Base-by-base conservation (phyloP, 1,139 yeast genomes). In the Yamadazyma songkhlaensis region DNA sequence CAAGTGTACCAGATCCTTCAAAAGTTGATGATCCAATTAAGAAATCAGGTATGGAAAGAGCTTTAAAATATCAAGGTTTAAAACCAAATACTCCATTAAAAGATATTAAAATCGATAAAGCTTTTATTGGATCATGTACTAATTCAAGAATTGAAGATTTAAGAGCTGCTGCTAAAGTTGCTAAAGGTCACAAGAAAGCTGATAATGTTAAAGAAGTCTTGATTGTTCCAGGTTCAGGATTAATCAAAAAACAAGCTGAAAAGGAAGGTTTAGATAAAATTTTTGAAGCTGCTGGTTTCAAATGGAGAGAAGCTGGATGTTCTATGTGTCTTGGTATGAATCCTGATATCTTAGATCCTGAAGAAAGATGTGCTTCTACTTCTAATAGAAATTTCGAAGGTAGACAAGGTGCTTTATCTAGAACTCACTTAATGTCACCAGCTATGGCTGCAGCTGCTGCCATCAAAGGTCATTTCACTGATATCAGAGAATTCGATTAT, bases 401-500 rank as follows among this genome's bases (percentile, higher is more conserved):
- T 54, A 92, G 98, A 67, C 98, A 92, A 73, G 98, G 98, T 67
- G 96, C 96, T 36, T 70, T 68, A 43, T 88, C 96, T n/a, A 80
- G 98, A 71, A 92, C 97, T 15, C 98, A 92, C 59, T 77, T 92
- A 59, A 88, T 90, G 95, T 88, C 97, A 11, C 98, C 98, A 26
- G 96, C 96, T 25, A 92, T 92, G 98, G 97, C 98, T 34, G 98
- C 98, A 15, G 97, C 97, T 26, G 97, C 98, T 24, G 97, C 94
- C 52, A 83, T 92, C 48, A 79, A 78, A 42, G 98, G 98, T 49
- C 90, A 83, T 57, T 83, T 92, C 56, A 77, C 86, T 34, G 98
- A 92, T 60, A 90, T 89, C 49, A 83, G 97, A 64, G 84, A 85
- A 43, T 87, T 76, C 60, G 72, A 80, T 43, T 84, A 77, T 62